A percentile compares a stretch with the other conserved stretches of the same genome.
These are phyloP conservation scores for Botrytis elliptica DNA, from an alignment of 2,329 filamentous ascomycete species.

Conservation along the genomic window DNA sequence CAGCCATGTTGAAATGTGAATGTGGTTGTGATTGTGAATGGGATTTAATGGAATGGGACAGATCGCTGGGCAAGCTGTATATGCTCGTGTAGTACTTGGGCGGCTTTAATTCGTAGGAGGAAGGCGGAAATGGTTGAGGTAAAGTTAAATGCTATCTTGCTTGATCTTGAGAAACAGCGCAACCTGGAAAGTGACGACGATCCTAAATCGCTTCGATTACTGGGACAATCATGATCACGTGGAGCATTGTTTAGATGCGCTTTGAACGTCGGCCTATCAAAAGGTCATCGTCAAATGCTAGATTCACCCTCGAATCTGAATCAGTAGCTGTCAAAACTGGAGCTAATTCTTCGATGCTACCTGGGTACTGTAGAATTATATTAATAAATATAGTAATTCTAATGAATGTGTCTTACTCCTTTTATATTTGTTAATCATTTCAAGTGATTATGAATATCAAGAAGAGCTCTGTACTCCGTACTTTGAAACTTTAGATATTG, in stretches of 20 bases:
- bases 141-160: conserved; percentile 20
- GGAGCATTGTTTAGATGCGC: neutral
- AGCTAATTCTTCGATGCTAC: neutral
- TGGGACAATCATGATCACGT: conserved; percentile 19
- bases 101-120: neutral
- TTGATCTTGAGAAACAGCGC: conserved; percentile 17
- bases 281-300: neutral
- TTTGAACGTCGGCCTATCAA: conserved; percentile 9
- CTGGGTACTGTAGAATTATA: neutral
- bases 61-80: neutral
- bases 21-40: conserved; percentile 14
- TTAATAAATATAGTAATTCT: neutral
- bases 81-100: neutral
- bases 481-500: conserved; percentile 12
- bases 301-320: neutral
- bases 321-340: neutral
- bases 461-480: neutral
- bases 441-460: neutral
- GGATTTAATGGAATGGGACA: conserved; percentile 18
- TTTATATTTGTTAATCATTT: neutral
- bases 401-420: neutral
- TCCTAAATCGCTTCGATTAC: conserved; percentile 15
- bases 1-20: conserved; percentile 64
- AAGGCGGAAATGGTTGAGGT: neutral
- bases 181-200: conserved; percentile 22